Evolutionary conservation across 2,329 filamentous ascomycete species (phyloP).

Genomic region (Ilyonectria destructans): DNA sequence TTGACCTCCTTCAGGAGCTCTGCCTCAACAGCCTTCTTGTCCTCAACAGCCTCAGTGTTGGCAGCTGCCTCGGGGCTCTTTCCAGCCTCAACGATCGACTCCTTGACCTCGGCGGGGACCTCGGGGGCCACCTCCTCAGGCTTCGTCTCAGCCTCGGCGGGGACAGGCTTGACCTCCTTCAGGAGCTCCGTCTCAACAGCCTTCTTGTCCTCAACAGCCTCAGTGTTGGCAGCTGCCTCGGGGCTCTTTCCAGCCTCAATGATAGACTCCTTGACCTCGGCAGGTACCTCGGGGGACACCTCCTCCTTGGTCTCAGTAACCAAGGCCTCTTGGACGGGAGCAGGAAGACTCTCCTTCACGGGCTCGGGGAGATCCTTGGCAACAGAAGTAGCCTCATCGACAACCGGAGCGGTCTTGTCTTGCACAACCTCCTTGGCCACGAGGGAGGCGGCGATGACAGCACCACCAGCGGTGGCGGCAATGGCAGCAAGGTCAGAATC

Average conservation of each 20-base stretch:
- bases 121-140: conserved; percentile 59
- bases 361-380: conserved; percentile 68
- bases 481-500: conserved; percentile 60
- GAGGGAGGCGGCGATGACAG: conserved; percentile 50
- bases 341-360: conserved; percentile 68
- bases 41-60: conserved; percentile 78
- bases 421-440: conserved; percentile 55
- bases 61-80: conserved; percentile 80
- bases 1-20: conserved; percentile 80
- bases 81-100: conserved; percentile 72
- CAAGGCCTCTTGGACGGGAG: conserved; percentile 65
- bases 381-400: conserved; percentile 57
- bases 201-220: conserved; percentile 83
- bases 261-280: conserved; percentile 72
- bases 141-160: conserved; percentile 42
- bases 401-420: conserved; percentile 57
- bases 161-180: conserved; percentile 68
- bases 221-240: conserved; percentile 80
- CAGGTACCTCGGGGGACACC: conserved; percentile 68
- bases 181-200: conserved; percentile 82
- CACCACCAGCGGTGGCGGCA: conserved; percentile 54
- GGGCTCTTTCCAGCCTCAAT: conserved; percentile 73
- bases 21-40: conserved; percentile 82
- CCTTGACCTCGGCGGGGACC: conserved; percentile 71
- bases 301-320: conserved; percentile 62